phyloP scores from a whole-genome alignment of 352 stramenopile genomes.

The Globisporangium okanoganense region DNA sequence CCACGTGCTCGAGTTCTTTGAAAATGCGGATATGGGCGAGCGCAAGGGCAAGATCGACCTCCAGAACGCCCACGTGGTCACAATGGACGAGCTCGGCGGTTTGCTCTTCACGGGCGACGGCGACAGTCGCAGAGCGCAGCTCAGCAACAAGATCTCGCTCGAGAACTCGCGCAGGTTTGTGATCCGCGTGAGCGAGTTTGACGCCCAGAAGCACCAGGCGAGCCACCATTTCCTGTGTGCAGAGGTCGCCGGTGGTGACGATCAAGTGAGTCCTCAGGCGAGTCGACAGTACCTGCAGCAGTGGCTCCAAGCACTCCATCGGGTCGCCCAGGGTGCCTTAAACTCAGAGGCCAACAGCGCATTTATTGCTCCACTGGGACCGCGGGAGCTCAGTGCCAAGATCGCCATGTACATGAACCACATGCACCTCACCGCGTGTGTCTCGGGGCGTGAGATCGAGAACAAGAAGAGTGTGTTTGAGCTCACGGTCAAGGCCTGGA shows the following conservation, averaged over 20 bases:
- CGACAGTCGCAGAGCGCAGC: conserved; percentile 1
- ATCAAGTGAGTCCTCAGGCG: conserved; percentile 21
- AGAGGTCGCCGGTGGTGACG: conserved; percentile 20
- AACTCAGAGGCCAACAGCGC: background rate
- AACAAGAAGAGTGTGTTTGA: conserved; percentile 39
- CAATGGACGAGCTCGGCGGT: conserved; percentile 52
- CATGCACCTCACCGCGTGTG: conserved; percentile 43
- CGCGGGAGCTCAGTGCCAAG: conserved; percentile 34
- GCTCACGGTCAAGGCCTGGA: conserved; percentile 54
- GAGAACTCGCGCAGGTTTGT: conserved; percentile 68
- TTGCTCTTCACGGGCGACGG: conserved; percentile 21
- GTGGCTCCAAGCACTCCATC: conserved; percentile 45
- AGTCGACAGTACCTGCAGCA: conserved; percentile 42
- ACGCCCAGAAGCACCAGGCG: conserved; percentile 22
- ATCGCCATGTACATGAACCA: conserved; percentile 44
- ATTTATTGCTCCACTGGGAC: conserved; percentile 16
- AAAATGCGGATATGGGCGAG: conserved; percentile 31
- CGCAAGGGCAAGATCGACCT: conserved; percentile 48
- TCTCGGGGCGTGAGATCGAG: conserved; percentile 26
- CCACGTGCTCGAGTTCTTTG: conserved; percentile 61
- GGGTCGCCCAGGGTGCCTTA: conserved; percentile 1
- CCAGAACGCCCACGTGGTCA: conserved; percentile 32
- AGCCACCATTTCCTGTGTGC: conserved; percentile 60
- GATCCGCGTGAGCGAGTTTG: conserved; percentile 43
- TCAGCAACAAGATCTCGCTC: conserved; percentile 27